Conservation (phyloP, 2,329 filamentous ascomycete species). For the Amylocarpus encephaloides region DNA sequence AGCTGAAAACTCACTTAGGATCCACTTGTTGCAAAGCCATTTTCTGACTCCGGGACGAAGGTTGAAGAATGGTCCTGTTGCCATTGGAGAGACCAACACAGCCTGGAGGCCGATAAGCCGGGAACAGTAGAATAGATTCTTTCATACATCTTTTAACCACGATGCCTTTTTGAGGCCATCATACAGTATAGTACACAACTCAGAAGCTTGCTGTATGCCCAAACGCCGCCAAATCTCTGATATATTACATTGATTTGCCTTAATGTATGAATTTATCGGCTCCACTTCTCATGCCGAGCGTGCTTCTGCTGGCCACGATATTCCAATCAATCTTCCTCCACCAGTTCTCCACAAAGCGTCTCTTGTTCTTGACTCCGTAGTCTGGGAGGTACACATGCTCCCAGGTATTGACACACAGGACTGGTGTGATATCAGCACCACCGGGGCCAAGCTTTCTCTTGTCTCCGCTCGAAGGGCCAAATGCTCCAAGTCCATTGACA, state of each 20-base stretch:
- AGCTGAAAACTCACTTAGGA: too few relatives aligned
- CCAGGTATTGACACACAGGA: slow-evolving; percentile 94
- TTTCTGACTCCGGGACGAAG: too few relatives aligned
- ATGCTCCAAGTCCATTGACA: slow-evolving; percentile 32
- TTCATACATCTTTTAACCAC: slow-evolving; percentile 9
- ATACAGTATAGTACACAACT: slow-evolving; percentile 26
- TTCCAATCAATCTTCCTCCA: slow-evolving; percentile 87
- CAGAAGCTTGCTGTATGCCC: slow-evolving; percentile 7
- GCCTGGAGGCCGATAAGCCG: neutral
- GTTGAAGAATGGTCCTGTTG: too few relatives aligned
- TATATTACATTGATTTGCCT: slow-evolving; percentile 17
- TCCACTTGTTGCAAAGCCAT: too few relatives aligned
- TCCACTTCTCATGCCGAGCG: neutral
- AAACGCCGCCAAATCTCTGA: slow-evolving; percentile 16
- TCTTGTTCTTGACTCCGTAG: slow-evolving; percentile 70
- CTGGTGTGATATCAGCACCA: slow-evolving; percentile 62
- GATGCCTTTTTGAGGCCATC: slow-evolving; percentile 5
- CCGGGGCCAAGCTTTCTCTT: slow-evolving; percentile 49
- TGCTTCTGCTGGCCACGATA: slow-evolving; percentile 44
- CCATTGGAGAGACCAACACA: too few relatives aligned
- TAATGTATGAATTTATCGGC: neutral
- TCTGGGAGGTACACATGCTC: slow-evolving; percentile 88
- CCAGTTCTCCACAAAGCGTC: slow-evolving; percentile 69
- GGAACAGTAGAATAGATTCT: slow-evolving; percentile 11
- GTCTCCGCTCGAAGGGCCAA: slow-evolving; percentile 21